Percentiles rank a stretch among this genome's conserved stretches.
These are phyloP conservation scores for Lathyrus sativus DNA, from an alignment of 306 rosid genomes.

Conservation along the genomic window DNA sequence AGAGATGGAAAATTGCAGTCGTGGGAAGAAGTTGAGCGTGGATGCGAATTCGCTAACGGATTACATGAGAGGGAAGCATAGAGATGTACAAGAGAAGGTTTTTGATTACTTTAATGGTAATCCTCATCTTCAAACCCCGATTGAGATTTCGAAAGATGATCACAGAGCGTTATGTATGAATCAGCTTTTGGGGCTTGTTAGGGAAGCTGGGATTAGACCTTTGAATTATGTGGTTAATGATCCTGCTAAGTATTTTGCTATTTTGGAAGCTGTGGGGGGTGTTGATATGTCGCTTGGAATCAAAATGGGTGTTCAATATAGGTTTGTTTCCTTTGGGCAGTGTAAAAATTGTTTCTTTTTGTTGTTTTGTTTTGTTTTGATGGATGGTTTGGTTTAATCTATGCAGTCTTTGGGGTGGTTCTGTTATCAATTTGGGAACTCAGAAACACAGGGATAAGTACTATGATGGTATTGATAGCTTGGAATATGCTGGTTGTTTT, in stretches of 20 bases:
- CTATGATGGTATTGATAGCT: slow-evolving; percentile 80
- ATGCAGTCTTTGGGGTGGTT: slow-evolving; percentile 94
- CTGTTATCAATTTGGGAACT: slow-evolving; percentile 88
- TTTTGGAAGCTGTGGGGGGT: slow-evolving; percentile 79
- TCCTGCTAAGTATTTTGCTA: slow-evolving; percentile 72
- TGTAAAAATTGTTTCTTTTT: not conserved
- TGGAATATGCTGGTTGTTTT: slow-evolving; percentile 90
- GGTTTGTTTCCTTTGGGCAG: slow-evolving; percentile 26
- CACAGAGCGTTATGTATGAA: slow-evolving; percentile 82
- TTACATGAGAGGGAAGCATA: slow-evolving; percentile 67
- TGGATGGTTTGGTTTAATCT: not conserved
- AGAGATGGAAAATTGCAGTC: slow-evolving; percentile 50
- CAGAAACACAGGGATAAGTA: slow-evolving; percentile 87
- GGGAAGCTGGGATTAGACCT: slow-evolving; percentile 75
- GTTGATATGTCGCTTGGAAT: slow-evolving; percentile 89
- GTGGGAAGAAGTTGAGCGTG: slow-evolving; percentile 53
- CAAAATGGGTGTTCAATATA: slow-evolving; percentile 91
- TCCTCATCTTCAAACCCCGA: slow-evolving; percentile 81
- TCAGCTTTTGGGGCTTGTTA: slow-evolving; percentile 73
- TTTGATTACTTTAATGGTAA: slow-evolving; percentile 61
- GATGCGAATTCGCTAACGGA: slow-evolving; percentile 42
- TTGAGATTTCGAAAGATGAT: slow-evolving; percentile 71
- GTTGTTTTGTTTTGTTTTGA: not conserved
- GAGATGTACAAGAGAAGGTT: slow-evolving; percentile 70
- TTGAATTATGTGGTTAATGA: slow-evolving; percentile 58